Percentiles rank a stretch among this genome's conserved stretches.
Conservation (phyloP, 2,329 filamentous ascomycete genomes). For the Chaetothyriales sp. region DNA sequence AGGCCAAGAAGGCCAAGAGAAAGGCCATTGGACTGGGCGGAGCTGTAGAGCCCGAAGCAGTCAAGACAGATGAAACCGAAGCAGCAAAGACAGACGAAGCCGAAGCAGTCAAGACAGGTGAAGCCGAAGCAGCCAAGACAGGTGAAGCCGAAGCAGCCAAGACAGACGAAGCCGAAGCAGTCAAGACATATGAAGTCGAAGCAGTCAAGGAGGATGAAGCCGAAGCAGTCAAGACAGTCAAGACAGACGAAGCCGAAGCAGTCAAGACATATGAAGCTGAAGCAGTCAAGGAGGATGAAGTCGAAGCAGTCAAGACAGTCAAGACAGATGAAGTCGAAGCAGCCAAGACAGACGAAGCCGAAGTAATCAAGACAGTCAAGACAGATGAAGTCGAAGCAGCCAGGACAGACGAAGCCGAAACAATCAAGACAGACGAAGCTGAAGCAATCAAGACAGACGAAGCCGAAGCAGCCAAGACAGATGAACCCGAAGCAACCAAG, state of each 20-base stretch:
- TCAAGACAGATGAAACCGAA: background rate
- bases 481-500: too few species aligned
- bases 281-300: constrained; percentile 17
- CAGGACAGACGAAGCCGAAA: constrained; percentile 12
- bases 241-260: constrained; percentile 10
- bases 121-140: constrained; percentile 13
- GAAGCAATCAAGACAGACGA: too few species aligned
- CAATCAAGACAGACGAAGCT: constrained; percentile 18
- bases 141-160: too few species aligned
- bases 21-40: constrained; percentile 3
- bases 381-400: too few species aligned
- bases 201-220: constrained; percentile 18
- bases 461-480: constrained; percentile 13
- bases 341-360: too few species aligned
- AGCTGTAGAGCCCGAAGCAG: background rate
- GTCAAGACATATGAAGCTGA: constrained; percentile 17
- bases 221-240: too few species aligned
- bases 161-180: constrained; percentile 9
- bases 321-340: constrained; percentile 17
- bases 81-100: too few species aligned
- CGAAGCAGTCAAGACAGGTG: too few species aligned
- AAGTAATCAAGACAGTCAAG: constrained; percentile 10
- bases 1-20: constrained; percentile 8
- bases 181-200: constrained; percentile 17
- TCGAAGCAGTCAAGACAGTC: constrained; percentile 8